Base-by-base conservation (phyloP, 306 rosid genomes). In the Prunus davidiana region DNA sequence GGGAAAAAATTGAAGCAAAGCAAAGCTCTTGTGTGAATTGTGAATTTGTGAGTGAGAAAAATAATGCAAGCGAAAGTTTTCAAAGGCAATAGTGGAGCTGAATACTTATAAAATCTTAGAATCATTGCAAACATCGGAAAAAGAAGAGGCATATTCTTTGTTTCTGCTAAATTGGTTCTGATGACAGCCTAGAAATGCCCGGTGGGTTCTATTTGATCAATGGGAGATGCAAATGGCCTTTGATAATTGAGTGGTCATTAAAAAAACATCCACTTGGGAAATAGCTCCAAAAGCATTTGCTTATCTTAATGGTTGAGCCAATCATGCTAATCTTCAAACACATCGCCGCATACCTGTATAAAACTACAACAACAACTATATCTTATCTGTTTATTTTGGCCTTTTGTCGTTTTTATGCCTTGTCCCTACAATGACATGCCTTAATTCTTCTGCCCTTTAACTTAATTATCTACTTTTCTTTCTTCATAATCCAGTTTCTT, bases 11-110 rank as follows among this genome's bases (percentile, higher is more conserved):
- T 18, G 24, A 60, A 60, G 32, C 34, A 60, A 13, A 14, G 63
- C 27, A 25, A 56, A 18, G 22, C 45, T 38, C 34, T 38, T 55
- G 38, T 13, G 27, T 38, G 38, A 60, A 60, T 2, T 52, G 57
- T 38, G 43, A 38, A 38, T 38, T 52, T 14, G 43, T 68, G 5
- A 27, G 25, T 10, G 73, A 58, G 67, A 43, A 18, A 38, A 24
- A 27, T 38, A 46, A 61, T 73, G 64, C 9, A 30, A 52, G 74
- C 80, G 76, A 87, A 89, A 64, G 1, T 79, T 85, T 83, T 71
- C 38, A 5, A 5, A 12, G 24, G 62, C 52, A 77, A 2, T 1
- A 22, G 25, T 10, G 74, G 60, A 54, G 30, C 28, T 57, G 41
- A 22, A 72, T 34, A 77, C 12, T 78, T 87, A 87, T 85, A 89